Base-by-base conservation (phyloP, 345 rosid genomes). In the Salix brachista region DNA sequence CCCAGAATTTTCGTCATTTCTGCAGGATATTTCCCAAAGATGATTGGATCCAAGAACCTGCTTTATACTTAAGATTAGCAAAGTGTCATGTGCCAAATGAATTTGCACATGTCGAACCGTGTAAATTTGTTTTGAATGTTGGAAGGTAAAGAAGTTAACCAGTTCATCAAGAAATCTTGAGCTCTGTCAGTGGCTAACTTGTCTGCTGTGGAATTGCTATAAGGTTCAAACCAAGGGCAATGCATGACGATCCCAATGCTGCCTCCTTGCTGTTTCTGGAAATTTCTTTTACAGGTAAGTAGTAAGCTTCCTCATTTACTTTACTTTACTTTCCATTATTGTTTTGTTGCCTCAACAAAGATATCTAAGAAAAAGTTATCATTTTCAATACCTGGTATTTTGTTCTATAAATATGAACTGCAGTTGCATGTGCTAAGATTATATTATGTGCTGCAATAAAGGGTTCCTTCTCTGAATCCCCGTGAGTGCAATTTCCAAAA, bases 381-480 rank as follows among this genome's bases (percentile, higher is more conserved):
- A 62, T 42, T 64, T 37, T 39, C 18, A 41, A 44, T 65, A 48
- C 77, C 76, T 78, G 80, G 76, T 78, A 78, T 48, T 72, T 78
- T 65, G 80, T 71, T 65, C 65, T 34, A 67, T 78, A 78, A 48
- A 72, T 56, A 28, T 78, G 42, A 25, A 78, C 80, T 34, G 72
- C 80, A 48, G 71, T 54, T 65, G 76, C 80, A 37, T 71, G 80
- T 7, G 80, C 34, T 32, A 78, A 52, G 66, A 78, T 78, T 7
- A 78, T 48, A 30, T 78, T 78, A 37, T 78, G 80, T 32, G 80
- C 80, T 30, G 76, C 80, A 18, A 71, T 19, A 72, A 71, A 78
- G 30, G 76, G 76, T 37, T 78, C 80, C 66, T 65, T 52, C 65
- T 78, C 80, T 7, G 80, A 78, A 48, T 78, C 28, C 19, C 80